Conservation (phyloP, 2,329 filamentous ascomycete genomes). For the Hypoxylon sp. region DNA sequence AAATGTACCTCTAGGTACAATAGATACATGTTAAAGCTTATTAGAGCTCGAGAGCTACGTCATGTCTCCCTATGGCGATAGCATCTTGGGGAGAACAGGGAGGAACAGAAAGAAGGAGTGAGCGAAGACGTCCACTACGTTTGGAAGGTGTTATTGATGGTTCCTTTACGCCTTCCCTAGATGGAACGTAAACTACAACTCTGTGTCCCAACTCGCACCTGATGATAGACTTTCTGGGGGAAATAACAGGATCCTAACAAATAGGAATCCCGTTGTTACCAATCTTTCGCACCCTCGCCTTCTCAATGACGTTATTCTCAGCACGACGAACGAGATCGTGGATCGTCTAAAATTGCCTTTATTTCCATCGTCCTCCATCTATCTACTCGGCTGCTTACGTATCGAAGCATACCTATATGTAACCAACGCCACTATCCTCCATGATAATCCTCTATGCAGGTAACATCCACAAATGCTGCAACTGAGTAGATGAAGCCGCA, state of each 20-base stretch:
- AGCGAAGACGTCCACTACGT: conserved; percentile 36
- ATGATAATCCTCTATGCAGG: conserved; percentile 21
- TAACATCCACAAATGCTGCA: conserved; percentile 18
- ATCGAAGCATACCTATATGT: conserved; percentile 4
- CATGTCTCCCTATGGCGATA: conserved; percentile 21
- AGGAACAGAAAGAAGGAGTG: conserved; percentile 7
- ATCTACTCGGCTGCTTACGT: conserved; percentile 3
- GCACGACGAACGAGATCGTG: neutral
- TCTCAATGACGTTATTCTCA: conserved; percentile 6
- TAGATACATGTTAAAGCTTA: conserved; percentile 37
- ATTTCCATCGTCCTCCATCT: neutral
- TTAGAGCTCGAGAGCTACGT: conserved; percentile 31
- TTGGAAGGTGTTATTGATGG: conserved; percentile 42
- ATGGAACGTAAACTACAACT: conserved; percentile 40
- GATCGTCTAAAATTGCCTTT: conserved; percentile 5
- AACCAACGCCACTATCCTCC: conserved; percentile 12
- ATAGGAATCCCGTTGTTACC: conserved; percentile 26
- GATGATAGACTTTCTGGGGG: conserved; percentile 6
- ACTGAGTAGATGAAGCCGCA: conserved; percentile 28
- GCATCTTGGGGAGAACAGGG: conserved; percentile 15
- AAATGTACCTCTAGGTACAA: conserved; percentile 14
- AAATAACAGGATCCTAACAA: conserved; percentile 21
- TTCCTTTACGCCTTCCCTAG: conserved; percentile 38
- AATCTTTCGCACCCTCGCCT: conserved; percentile 4
- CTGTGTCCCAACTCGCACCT: conserved; percentile 21